These are phyloP conservation scores for Trichoderma sp. DNA, from an alignment of 2,329 filamentous ascomycete genomes.

Conservation along the genomic window DNA sequence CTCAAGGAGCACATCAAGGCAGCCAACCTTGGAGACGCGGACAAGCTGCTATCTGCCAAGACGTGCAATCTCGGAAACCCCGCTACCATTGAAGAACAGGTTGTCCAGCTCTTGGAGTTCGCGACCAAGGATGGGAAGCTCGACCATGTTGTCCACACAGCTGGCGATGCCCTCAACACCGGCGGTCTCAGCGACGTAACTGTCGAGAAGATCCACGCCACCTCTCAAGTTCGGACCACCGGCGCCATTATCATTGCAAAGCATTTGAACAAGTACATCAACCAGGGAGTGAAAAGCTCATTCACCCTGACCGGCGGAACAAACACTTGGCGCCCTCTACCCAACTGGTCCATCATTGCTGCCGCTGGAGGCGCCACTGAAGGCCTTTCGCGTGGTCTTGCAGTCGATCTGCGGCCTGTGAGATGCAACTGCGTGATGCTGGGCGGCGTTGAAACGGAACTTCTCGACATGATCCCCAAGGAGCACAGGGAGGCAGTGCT, in stretches of 20 bases:
- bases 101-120: constrained; percentile 49
- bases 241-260: constrained; percentile 55
- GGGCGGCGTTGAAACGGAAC: constrained; percentile 52
- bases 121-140: constrained; percentile 50
- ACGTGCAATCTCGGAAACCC: constrained; percentile 27
- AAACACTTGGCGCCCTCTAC: constrained; percentile 51
- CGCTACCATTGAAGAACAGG: constrained; percentile 39
- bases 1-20: constrained; percentile 38
- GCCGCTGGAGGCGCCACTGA: constrained; percentile 53
- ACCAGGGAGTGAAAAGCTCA: constrained; percentile 43
- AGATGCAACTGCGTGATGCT: constrained; percentile 64
- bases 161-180: constrained; percentile 46
- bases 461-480: constrained; percentile 31
- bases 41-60: constrained; percentile 28
- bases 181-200: constrained; percentile 44
- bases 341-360: constrained; percentile 52
- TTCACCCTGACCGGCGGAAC: constrained; percentile 59
- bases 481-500: constrained; percentile 23
- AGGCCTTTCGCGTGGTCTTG: constrained; percentile 56
- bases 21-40: constrained; percentile 38
- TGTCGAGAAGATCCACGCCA: constrained; percentile 41
- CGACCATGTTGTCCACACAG: constrained; percentile 61
- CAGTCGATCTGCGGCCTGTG: constrained; percentile 63
- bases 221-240: constrained; percentile 52
- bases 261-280: constrained; percentile 46